Percentiles rank a stretch among this genome's conserved stretches.
Conservation (phyloP, 2,329 filamentous ascomycete species). For the Hypomyces rosellus region DNA sequence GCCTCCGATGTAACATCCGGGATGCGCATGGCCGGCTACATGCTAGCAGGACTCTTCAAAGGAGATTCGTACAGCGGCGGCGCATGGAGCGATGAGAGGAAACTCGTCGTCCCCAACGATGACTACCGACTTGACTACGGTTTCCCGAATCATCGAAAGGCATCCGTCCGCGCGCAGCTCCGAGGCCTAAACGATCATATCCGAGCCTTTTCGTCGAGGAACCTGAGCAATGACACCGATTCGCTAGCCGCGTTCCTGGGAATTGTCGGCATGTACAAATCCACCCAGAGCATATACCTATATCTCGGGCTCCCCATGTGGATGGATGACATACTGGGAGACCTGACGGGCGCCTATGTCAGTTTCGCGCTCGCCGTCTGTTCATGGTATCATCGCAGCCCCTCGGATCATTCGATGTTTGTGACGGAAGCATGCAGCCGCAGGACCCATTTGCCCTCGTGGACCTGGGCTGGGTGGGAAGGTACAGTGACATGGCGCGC, state of each 20-base stretch:
- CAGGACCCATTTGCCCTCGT: slow-evolving; percentile 6
- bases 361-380: slow-evolving; percentile 7
- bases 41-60: slow-evolving; percentile 6
- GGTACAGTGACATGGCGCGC: slow-evolving; percentile 9
- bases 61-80: background rate
- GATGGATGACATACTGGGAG: slow-evolving; percentile 3
- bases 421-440: slow-evolving; percentile 6
- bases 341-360: slow-evolving; percentile 5
- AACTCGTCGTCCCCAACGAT: background rate
- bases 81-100: background rate
- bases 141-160: background rate
- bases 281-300: slow-evolving; percentile 4
- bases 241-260: slow-evolving; percentile 9
- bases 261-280: slow-evolving; percentile 7
- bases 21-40: slow-evolving; percentile 4
- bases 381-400: slow-evolving; percentile 10
- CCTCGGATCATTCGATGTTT: slow-evolving; percentile 1
- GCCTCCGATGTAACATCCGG: background rate
- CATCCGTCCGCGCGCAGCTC: background rate
- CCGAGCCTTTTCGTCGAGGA: slow-evolving; percentile 6
- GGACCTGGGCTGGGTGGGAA: slow-evolving; percentile 11
- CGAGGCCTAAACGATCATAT: slow-evolving; percentile 6
- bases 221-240: slow-evolving; percentile 1
- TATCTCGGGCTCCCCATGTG: slow-evolving; percentile 10
- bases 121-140: slow-evolving; percentile 6